Percentiles rank a stretch among this genome's conserved stretches.
These are phyloP conservation scores for Cyclotella atomus DNA, from an alignment of 108 stramenopile genomes.

Conservation along the genomic window DNA sequence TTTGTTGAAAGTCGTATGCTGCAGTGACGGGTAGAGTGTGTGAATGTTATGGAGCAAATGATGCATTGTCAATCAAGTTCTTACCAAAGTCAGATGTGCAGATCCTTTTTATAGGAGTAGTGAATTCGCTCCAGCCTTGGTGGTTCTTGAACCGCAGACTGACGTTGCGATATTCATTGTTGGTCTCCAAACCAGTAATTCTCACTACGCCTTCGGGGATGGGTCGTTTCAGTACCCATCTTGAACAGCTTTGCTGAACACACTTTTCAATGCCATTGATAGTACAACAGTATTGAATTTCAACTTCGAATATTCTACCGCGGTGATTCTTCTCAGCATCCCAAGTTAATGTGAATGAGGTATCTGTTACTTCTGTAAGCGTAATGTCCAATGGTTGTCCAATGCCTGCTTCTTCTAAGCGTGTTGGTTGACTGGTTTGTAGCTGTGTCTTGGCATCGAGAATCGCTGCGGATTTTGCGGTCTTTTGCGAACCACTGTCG, in stretches of 20 bases:
- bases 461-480: no score
- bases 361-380: neutral
- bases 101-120: conserved; percentile 18
- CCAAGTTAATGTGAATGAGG: neutral
- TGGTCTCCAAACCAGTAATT: conserved; percentile 14
- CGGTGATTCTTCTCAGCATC: neutral
- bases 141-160: conserved; percentile 27
- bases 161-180: conserved; percentile 29
- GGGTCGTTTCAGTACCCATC: conserved; percentile 30
- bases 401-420: neutral
- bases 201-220: conserved; percentile 15
- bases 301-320: conserved; percentile 14
- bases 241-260: conserved; percentile 20
- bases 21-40: neutral
- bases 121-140: conserved; percentile 39
- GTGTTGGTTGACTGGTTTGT: neutral
- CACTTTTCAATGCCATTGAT: conserved; percentile 1
- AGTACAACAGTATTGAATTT: conserved; percentile 21
- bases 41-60: neutral
- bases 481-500: no score
- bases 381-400: neutral
- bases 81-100: conserved; percentile 26
- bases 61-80: neutral
- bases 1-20: conserved; percentile 19
- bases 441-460: no score